phyloP scores from a whole-genome alignment of 2,329 filamentous ascomycete species.

The Blumeria graminis region DNA sequence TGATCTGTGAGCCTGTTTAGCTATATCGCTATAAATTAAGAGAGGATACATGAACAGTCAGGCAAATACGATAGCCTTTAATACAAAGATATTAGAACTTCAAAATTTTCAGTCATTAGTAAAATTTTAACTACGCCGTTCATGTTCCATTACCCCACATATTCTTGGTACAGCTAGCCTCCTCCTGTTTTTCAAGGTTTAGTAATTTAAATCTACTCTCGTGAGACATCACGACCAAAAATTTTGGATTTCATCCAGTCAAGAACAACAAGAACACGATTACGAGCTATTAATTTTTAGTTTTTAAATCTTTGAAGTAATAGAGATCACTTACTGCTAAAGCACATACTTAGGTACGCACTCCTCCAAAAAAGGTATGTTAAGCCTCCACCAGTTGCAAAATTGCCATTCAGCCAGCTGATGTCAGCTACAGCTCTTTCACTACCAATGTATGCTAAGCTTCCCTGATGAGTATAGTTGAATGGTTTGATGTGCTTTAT shows the following conservation, averaged over 20 bases:
- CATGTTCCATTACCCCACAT: too few relatives aligned
- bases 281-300: conserved; percentile 38
- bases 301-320: conserved; percentile 4
- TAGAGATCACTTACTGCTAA: conserved; percentile 59
- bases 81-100: too few relatives aligned
- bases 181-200: neutral
- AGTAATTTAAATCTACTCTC: conserved; percentile 31
- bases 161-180: too few relatives aligned
- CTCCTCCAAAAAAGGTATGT: conserved; percentile 98
- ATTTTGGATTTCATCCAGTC: conserved; percentile 96
- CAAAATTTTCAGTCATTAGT: too few relatives aligned
- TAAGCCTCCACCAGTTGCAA: conserved; percentile 76
- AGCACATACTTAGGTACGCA: conserved; percentile 98
- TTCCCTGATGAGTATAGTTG: conserved; percentile 95
- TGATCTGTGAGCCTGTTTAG: too few relatives aligned
- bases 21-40: too few relatives aligned
- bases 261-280: conserved; percentile 73
- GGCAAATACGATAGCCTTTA: too few relatives aligned
- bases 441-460: conserved; percentile 89
- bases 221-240: conserved; percentile 84
- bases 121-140: too few relatives aligned
- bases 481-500: conserved; percentile 94
- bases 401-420: conserved; percentile 89
- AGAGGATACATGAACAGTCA: too few relatives aligned
- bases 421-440: conserved; percentile 96